Conservation (phyloP, 176 grass and related monocot species). For the Oryza rufipogon region DNA sequence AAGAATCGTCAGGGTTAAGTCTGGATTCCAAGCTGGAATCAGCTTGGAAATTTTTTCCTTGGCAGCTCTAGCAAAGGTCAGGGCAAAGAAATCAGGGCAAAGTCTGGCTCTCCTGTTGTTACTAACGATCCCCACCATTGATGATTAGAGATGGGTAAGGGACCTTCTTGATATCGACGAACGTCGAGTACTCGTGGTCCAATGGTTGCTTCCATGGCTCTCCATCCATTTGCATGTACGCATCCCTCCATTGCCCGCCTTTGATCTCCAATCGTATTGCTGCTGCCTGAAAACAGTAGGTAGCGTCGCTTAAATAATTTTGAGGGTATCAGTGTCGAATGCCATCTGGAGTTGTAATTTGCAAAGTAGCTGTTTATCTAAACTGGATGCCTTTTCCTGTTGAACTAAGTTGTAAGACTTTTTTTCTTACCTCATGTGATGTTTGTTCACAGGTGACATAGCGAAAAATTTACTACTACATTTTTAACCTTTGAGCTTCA, state of each 20-base stretch:
- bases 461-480: slow-evolving; percentile 7
- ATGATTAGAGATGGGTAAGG: slow-evolving; percentile 81
- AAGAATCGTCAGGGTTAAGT: background rate
- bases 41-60: background rate
- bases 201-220: slow-evolving; percentile 98
- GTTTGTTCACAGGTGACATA: background rate
- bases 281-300: slow-evolving; percentile 63
- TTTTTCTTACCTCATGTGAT: background rate
- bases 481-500: slow-evolving; percentile 9
- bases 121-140: slow-evolving; percentile 61
- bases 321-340: background rate
- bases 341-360: background rate
- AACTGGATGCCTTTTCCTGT: background rate
- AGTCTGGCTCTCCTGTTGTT: background rate
- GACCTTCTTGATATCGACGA: slow-evolving; percentile 89
- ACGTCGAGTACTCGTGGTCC: slow-evolving; percentile 66
- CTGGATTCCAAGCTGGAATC: slow-evolving; percentile 13
- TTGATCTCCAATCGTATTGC: slow-evolving; percentile 94
- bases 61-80: slow-evolving; percentile 4
- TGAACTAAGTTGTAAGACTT: background rate
- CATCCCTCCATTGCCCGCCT: slow-evolving; percentile 78
- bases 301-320: slow-evolving; percentile 8
- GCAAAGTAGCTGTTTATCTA: background rate
- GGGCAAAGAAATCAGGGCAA: background rate
- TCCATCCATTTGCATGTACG: slow-evolving; percentile 98